Evolutionary conservation across 2,329 filamentous ascomycete genomes (phyloP).

Genomic region (Chaetoscypha palmicola): DNA sequence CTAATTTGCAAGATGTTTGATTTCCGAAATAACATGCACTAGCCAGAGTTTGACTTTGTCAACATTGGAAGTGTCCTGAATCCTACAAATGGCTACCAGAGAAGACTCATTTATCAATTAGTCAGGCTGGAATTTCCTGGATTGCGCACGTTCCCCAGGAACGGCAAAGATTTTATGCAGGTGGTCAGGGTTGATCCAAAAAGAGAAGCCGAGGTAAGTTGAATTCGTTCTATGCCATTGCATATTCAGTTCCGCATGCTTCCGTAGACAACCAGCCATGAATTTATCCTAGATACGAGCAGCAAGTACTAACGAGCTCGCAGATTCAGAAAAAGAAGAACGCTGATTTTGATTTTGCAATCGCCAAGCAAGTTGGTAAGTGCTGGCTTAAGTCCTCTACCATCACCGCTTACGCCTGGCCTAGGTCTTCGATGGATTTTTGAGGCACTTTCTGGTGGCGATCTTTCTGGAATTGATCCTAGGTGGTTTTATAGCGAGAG

Average conservation of each 20-base stretch:
- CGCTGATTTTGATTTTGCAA: constrained; percentile 11
- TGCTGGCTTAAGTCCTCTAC: too few species aligned
- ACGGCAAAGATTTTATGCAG: constrained; percentile 28
- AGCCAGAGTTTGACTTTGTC: constrained; percentile 33
- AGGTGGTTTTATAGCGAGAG: constrained; percentile 38
- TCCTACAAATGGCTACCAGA: constrained; percentile 51
- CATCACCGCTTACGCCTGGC: too few species aligned
- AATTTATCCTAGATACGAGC: too few species aligned
- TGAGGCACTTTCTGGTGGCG: constrained; percentile 28
- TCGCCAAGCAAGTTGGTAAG: constrained; percentile 25
- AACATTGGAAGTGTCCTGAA: constrained; percentile 37
- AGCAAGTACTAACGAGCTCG: too few species aligned
- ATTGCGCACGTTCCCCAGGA: constrained; percentile 20
- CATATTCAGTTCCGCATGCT: too few species aligned
- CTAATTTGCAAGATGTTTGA: background rate
- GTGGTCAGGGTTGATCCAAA: constrained; percentile 22
- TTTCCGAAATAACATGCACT: background rate
- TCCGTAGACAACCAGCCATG: too few species aligned
- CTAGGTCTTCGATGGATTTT: constrained; percentile 29
- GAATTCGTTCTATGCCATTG: too few species aligned
- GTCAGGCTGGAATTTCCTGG: constrained; percentile 53
- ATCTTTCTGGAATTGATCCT: constrained; percentile 25
- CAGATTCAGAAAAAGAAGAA: constrained; percentile 17
- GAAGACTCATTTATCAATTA: constrained; percentile 58
- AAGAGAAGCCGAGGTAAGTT: constrained; percentile 23